These are phyloP conservation scores for Ogataea haglerorum DNA, from an alignment of 805 yeast genomes.

Conservation along the genomic window DNA sequence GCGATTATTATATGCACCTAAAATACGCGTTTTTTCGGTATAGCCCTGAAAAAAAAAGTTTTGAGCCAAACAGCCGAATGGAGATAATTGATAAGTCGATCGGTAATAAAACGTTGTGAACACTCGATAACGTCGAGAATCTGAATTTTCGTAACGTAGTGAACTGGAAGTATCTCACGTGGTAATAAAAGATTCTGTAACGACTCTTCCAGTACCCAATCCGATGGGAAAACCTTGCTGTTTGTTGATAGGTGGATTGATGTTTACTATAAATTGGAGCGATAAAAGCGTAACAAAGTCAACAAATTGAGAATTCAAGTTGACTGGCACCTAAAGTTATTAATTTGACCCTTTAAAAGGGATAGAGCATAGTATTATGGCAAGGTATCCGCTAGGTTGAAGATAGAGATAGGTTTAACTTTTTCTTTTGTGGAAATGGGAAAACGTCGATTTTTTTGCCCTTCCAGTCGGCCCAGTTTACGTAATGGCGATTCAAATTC, in stretches of 20 bases:
- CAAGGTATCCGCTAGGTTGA: constrained; percentile 13
- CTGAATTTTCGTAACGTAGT: not conserved
- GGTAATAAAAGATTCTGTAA: not conserved
- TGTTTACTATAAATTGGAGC: constrained; percentile 2
- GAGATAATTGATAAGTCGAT: constrained; percentile 11
- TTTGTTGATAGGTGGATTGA: constrained; percentile 2
- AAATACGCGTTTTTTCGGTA: constrained; percentile 5
- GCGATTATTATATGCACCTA: constrained; percentile 2
- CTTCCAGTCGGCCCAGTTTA: constrained; percentile 9
- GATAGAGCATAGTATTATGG: constrained; percentile 11
- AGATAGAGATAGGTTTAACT: constrained; percentile 11
- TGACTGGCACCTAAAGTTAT: constrained; percentile 6
- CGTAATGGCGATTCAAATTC: not conserved
- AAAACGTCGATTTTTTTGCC: constrained; percentile 16
- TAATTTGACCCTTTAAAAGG: constrained; percentile 3
- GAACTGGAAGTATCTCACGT: not conserved
- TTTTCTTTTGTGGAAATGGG: constrained; percentile 23
- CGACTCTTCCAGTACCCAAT: constrained; percentile 1
- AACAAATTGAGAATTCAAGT: constrained; percentile 1
- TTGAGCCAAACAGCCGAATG: constrained; percentile 12
- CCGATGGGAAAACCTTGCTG: constrained; percentile 10
- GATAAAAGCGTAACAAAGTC: constrained; percentile 3
- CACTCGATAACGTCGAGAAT: not conserved
- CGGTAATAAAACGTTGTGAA: not conserved
- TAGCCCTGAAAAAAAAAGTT: constrained; percentile 1